phyloP scores from a whole-genome alignment of 2,329 filamentous ascomycete genomes.

The Hypoxylon sp. region DNA sequence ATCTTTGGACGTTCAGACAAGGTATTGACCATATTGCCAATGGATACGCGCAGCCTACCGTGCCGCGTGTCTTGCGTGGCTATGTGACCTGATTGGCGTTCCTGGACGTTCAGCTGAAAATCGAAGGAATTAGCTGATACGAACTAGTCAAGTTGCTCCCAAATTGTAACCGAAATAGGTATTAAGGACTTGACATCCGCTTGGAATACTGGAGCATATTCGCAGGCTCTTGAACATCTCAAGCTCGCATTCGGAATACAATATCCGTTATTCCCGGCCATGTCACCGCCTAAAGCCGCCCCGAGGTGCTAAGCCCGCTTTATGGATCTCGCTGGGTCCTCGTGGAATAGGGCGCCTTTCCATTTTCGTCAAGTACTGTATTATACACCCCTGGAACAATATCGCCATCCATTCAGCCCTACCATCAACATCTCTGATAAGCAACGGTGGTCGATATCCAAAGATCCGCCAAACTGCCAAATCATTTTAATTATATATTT shows the following conservation, averaged over 20 bases:
- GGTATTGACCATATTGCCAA: not conserved
- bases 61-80: constrained; percentile 2
- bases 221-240: not conserved
- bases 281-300: not conserved
- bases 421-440: not conserved
- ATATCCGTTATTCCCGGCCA: constrained; percentile 7
- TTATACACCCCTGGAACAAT: not conserved
- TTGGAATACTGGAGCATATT: not conserved
- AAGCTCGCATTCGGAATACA: constrained; percentile 12
- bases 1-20: not conserved
- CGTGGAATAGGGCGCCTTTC: constrained; percentile 5
- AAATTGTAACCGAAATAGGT: not conserved
- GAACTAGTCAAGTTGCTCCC: constrained; percentile 1
- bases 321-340: constrained; percentile 7
- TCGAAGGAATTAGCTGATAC: constrained; percentile 3
- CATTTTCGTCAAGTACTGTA: not conserved
- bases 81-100: constrained; percentile 11
- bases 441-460: no score
- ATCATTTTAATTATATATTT: no score
- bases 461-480: no score
- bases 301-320: constrained; percentile 17
- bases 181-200: not conserved
- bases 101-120: constrained; percentile 10
- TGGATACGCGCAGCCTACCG: not conserved
- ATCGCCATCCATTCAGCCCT: constrained; percentile 16